Evolutionary conservation across 1,139 yeast genomes (phyloP).

Genomic region (Dujonia santamariae): DNA sequence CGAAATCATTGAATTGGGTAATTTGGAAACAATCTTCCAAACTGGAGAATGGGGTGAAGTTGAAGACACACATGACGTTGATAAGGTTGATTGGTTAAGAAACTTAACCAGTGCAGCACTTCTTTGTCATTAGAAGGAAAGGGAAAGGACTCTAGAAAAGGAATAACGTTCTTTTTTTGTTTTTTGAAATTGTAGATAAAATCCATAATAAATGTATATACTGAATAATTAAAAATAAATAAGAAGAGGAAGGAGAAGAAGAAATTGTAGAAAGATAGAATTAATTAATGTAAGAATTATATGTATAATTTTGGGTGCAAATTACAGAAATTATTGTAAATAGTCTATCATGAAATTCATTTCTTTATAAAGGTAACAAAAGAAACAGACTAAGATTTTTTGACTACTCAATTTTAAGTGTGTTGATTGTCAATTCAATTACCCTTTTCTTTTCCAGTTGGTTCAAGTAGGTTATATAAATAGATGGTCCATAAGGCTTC

Average conservation of each 20-base stretch:
- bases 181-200: neutral
- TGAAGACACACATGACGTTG: constrained; percentile 97
- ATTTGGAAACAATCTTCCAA: constrained; percentile 80
- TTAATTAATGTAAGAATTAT: too few relatives aligned
- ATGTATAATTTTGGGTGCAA: too few relatives aligned
- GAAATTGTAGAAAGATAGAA: neutral
- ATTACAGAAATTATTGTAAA: too few relatives aligned
- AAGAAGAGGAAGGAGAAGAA: neutral
- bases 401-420: too few relatives aligned
- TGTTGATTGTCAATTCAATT: too few relatives aligned
- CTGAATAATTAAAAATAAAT: neutral
- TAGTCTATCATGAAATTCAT: too few relatives aligned
- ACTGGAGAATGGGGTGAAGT: constrained; percentile 96
- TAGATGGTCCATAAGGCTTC: too few relatives aligned
- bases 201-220: too few relatives aligned
- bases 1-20: constrained; percentile 73
- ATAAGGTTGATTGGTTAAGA: constrained; percentile 82
- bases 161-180: neutral
- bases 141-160: constrained; percentile 3
- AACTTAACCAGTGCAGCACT: constrained; percentile 81
- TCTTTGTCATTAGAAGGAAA: constrained; percentile 31
- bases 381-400: too few relatives aligned
- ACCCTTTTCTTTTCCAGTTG: too few relatives aligned
- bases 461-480: too few relatives aligned
- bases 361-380: too few relatives aligned